A percentile compares a stretch with the other conserved stretches of the same genome.
Conservation (phyloP, 495 filamentous ascomycete species). For the Aspergillus carlsbadensis region DNA sequence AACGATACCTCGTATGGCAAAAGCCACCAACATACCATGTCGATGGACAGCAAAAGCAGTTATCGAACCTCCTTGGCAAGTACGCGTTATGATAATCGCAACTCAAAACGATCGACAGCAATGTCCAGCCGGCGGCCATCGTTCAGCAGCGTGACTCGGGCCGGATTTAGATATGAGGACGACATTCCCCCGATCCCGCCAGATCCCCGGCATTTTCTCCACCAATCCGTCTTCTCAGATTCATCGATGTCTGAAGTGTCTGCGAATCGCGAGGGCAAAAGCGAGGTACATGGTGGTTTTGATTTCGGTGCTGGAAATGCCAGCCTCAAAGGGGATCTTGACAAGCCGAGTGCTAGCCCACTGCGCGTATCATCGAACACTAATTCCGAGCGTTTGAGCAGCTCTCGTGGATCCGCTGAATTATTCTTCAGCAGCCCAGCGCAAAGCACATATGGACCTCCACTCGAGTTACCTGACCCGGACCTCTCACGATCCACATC, state of each 20-base stretch:
- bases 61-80: constrained; percentile 45
- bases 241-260: constrained; percentile 26
- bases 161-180: constrained; percentile 32
- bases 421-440: constrained; percentile 25
- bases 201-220: constrained; percentile 27
- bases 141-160: constrained; percentile 35
- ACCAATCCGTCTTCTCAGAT: constrained; percentile 24
- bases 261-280: constrained; percentile 20
- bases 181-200: constrained; percentile 41
- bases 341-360: constrained; percentile 2
- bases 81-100: constrained; percentile 36
- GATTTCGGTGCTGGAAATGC: constrained; percentile 23
- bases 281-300: constrained; percentile 31
- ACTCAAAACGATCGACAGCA: constrained; percentile 31
- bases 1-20: background rate
- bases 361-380: constrained; percentile 21
- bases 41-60: constrained; percentile 44
- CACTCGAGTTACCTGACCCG: constrained; percentile 26
- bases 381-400: constrained; percentile 21
- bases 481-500: constrained; percentile 11
- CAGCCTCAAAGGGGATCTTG: constrained; percentile 7
- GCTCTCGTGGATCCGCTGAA: constrained; percentile 23
- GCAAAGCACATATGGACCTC: constrained; percentile 14
- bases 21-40: constrained; percentile 31
- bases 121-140: constrained; percentile 40